Conservation (phyloP, 1,284 basidiomycete species). For the Violaceomyces palustris region DNA sequence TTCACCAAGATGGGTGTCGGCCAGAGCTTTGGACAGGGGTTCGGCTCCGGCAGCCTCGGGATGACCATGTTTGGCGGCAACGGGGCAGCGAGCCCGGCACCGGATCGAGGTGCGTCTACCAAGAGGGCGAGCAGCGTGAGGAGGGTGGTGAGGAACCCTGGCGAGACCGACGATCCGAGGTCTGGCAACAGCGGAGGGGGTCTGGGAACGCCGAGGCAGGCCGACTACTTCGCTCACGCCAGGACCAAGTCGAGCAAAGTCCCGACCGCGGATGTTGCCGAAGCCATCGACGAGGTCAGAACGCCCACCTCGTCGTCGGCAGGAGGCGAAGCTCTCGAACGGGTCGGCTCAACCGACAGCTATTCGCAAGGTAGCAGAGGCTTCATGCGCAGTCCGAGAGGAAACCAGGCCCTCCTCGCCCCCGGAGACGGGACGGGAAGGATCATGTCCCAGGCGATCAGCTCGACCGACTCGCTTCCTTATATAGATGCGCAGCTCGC, state of each 20-base stretch:
- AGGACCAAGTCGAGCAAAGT: conserved; percentile 7
- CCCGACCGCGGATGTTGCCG: conserved; percentile 10
- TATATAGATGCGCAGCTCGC: conserved; percentile 20
- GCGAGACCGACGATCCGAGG: too few species aligned
- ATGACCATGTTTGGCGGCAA: conserved; percentile 16
- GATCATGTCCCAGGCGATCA: conserved; percentile 16
- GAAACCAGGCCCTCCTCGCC: conserved; percentile 3
- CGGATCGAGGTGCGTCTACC: conserved; percentile 16
- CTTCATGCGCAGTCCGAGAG: conserved; percentile 2
- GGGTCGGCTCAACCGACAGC: too few species aligned
- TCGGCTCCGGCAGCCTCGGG: conserved; percentile 3
- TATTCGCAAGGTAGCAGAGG: too few species aligned
- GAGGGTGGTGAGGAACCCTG: conserved; percentile 14
- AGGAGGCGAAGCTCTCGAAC: too few species aligned
- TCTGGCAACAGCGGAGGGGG: conserved; percentile 12
- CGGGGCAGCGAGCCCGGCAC: conserved; percentile 15
- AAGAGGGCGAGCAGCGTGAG: conserved; percentile 17
- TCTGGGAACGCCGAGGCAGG: conserved; percentile 8
- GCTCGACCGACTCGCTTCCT: conserved; percentile 35
- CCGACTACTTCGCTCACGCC: conserved; percentile 20
- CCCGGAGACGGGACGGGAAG: conserved; percentile 5
- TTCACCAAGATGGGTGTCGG: conserved; percentile 80
- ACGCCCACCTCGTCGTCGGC: conserved; percentile 23
- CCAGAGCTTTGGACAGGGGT: conserved; percentile 24
- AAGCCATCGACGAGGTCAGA: conserved; percentile 30